Base-by-base conservation (phyloP, 805 yeast species). In the Candida awuae region DNA sequence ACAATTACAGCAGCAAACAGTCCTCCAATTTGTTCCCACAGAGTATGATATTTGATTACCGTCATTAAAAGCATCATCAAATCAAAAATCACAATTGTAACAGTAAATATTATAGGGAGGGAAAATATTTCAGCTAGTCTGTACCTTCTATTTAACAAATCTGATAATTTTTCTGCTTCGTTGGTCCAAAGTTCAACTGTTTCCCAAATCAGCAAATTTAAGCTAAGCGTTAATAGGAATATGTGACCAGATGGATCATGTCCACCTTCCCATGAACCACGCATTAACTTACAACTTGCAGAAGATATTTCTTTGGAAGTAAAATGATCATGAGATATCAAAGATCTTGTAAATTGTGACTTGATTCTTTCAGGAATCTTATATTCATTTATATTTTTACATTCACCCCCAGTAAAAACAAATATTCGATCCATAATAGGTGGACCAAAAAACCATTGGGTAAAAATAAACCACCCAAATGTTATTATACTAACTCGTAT, bases 221-320 rank as follows among this genome's bases (percentile, higher is more conserved):
- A 71, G 8, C 84, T 68, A 42, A 80, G 82, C 5, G 80, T 70
- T 32, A 90, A 63, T 30, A 92, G 57, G 51, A 88, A 92, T 1
- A 85, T 80, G 55, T 92, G 98, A 0, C 98, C 98, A 44, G 90
- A 80, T 5, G 97, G 95, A 62, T 92, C 98, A 55, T 86, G 95
- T 0, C 98, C 98, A 1, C 95, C 86, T 7, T 48, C 44, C 92
- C 90, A 83, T 13, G 51, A 42, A 0, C 97, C 81, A 36, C 78
- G 86, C 52, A 72, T 21, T 44, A 54, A 37, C 56, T 92, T 59
- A 56, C 92, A 73, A 1, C 56, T 48, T 1, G 65, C 56, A 0
- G 75, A 63, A 14, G 65, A 50, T 13, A 62, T 33, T 10, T 29
- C 29, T 30, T 38, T 50, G 6, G 61, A 51, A 23, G 31, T 45